Conservation (phyloP, 208 protist genomes). For the Trypanosoma melophagium region DNA sequence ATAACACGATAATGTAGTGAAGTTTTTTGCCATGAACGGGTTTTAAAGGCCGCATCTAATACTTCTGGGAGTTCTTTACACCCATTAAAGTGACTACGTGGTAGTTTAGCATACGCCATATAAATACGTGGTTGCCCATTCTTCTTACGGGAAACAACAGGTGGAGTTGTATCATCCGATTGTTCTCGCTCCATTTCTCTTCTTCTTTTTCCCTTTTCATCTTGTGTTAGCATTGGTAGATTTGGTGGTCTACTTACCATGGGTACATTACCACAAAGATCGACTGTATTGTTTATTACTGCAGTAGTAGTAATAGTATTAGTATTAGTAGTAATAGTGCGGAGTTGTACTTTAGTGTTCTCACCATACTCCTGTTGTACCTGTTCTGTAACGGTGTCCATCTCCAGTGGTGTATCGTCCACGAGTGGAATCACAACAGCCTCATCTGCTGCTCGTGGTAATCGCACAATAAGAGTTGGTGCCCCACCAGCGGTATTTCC, state of each 20-base stretch:
- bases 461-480: constrained; percentile 25
- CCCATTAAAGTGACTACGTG: neutral
- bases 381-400: too few species aligned
- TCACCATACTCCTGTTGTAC: too few species aligned
- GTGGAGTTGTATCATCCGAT: too few species aligned
- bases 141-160: neutral
- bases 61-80: neutral
- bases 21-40: neutral
- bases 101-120: neutral
- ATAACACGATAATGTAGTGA: neutral
- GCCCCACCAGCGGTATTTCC: neutral
- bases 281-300: too few species aligned
- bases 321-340: neutral
- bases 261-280: too few species aligned
- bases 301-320: too few species aligned
- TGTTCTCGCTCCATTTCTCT: neutral
- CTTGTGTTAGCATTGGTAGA: neutral
- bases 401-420: neutral
- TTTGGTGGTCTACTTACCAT: neutral
- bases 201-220: neutral
- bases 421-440: constrained; percentile 17
- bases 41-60: constrained; percentile 1
- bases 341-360: neutral
- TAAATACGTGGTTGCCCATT: neutral
- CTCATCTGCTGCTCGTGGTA: constrained; percentile 20